Evolutionary conservation across 2,329 filamentous ascomycete species (phyloP), one percentile per base, ranked within the genome.

Genomic region (Ceratocystis colombiana): DNA sequence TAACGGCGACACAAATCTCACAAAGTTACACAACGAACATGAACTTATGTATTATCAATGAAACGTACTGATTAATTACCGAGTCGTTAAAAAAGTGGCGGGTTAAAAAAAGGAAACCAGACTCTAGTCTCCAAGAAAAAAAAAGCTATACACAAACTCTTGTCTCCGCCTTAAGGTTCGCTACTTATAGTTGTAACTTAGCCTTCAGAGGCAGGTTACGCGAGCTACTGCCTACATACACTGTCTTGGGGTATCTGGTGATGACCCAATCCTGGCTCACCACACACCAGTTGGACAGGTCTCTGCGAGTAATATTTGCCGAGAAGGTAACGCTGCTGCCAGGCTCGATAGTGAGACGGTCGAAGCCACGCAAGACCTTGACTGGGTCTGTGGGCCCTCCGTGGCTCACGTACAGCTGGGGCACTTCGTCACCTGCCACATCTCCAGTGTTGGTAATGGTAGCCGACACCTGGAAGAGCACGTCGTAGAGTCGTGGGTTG

Each of bases 271-370:
- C 87, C 79, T 96, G 92, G n/a, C 77, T 74, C 1, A 73, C 79
- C 0, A 83, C 78, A 70, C 96, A 89, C 92, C 93, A 96, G 77
- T 91, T 94, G 73, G 87, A 90, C 66, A 96, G 71, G 72, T 96
- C 93, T 66, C 90, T 85, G 48, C 92, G 82, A 5, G 86, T 91
- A 66, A 96, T 76, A 17, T 85, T 81, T 0, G 84, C 85, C 0
- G 75, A 79, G 78, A 94, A 95, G 1, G 80, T 83, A 2, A 78
- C 79, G 64, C 81, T 84, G 74, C 84, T 74, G n/a, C 89, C 90
- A 0, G 89, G 82, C 3, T 82, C 79, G 69, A 96, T 85, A 69
- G 76, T 74, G 67, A 96, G 75, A 61, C 90, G 84, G 67, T 95
- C 89, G 72, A 96, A 97, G 57, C 87, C 87, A 68, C 93, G 86